Percentiles rank a stretch among this genome's conserved stretches.
phyloP scores from a whole-genome alignment of 768 basidiomycete species.

The Rossbeevera mucosa region DNA sequence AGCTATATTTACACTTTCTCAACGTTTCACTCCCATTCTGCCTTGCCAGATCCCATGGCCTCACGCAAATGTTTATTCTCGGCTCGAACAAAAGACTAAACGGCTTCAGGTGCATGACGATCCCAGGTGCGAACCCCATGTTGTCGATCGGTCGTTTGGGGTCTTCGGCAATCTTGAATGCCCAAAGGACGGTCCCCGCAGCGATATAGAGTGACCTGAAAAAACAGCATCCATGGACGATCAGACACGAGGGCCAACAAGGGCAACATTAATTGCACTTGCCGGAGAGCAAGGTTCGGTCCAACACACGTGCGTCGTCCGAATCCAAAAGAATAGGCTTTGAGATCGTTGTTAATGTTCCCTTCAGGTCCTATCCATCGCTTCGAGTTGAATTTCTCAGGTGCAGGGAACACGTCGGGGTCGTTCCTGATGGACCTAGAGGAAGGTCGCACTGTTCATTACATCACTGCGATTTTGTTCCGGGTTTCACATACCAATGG shows the following conservation, averaged over 20 bases:
- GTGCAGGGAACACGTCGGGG: conserved; percentile 24
- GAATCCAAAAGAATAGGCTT: conserved; percentile 51
- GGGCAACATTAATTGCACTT: neutral
- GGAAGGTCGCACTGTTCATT: neutral
- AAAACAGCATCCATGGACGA: neutral
- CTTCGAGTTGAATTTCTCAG: conserved; percentile 52
- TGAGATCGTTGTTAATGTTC: conserved; percentile 45
- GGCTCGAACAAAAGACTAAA: conserved; percentile 57
- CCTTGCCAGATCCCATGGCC: conserved; percentile 2
- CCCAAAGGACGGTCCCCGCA: conserved; percentile 59
- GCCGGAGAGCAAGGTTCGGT: conserved; percentile 24
- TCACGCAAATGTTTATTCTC: conserved; percentile 28
- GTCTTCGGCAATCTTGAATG: conserved; percentile 50
- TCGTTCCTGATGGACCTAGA: conserved; percentile 23
- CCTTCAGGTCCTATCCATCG: conserved; percentile 48
- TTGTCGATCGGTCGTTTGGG: conserved; percentile 52
- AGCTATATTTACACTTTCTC: too few species aligned
- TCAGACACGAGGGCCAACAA: neutral
- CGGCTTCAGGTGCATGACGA: conserved; percentile 59
- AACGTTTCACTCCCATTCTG: neutral
- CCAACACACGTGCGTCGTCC: conserved; percentile 36
- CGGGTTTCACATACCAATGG: conserved; percentile 20
- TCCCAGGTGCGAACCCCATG: conserved; percentile 56
- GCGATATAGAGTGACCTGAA: conserved; percentile 60
- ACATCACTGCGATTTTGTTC: neutral